A percentile compares a stretch with the other conserved stretches of the same genome.
phyloP scores from a whole-genome alignment of 2,329 filamentous ascomycete species.

The Cadophora sp. region DNA sequence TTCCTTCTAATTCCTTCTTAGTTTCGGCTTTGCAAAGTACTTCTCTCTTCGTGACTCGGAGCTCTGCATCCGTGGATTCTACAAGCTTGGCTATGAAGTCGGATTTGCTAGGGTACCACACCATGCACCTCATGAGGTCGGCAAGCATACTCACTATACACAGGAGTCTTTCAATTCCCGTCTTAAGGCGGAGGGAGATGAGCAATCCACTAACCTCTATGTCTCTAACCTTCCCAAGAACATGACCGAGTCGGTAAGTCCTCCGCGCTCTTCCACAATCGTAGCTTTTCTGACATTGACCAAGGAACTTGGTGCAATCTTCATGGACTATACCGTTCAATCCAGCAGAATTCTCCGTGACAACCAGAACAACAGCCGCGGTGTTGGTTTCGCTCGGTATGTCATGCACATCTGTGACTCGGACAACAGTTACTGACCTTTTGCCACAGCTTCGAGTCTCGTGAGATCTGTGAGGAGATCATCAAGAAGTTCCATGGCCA shows the following conservation, averaged over 20 bases:
- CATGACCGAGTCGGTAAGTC: constrained; percentile 84
- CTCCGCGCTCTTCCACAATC: background rate
- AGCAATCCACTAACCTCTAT: constrained; percentile 91
- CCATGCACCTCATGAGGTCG: constrained; percentile 18
- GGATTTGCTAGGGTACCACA: constrained; percentile 86
- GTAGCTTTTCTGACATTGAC: constrained; percentile 35
- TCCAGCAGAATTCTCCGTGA: constrained; percentile 97
- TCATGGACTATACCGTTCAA: constrained; percentile 80
- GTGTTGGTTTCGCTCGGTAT: constrained; percentile 96
- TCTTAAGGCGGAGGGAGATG: constrained; percentile 94
- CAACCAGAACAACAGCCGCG: constrained; percentile 88
- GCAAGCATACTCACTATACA: constrained; percentile 35
- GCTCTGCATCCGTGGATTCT: constrained; percentile 95
- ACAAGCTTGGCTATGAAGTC: constrained; percentile 93
- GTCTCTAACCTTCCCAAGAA: constrained; percentile 95
- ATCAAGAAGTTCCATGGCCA: constrained; percentile 86
- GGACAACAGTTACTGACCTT: constrained; percentile 29
- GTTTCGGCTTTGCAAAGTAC: constrained; percentile 98
- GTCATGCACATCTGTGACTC: constrained; percentile 39
- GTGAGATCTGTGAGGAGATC: constrained; percentile 88
- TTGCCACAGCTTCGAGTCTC: constrained; percentile 79
- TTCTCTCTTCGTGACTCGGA: constrained; percentile 87
- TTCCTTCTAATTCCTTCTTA: constrained; percentile 47
- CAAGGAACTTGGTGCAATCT: constrained; percentile 79
- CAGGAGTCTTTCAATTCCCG: constrained; percentile 98